These are phyloP conservation scores for Rutidosis leptorrhynchoides DNA, from an alignment of 129 eudicot species.

Conservation along the genomic window DNA sequence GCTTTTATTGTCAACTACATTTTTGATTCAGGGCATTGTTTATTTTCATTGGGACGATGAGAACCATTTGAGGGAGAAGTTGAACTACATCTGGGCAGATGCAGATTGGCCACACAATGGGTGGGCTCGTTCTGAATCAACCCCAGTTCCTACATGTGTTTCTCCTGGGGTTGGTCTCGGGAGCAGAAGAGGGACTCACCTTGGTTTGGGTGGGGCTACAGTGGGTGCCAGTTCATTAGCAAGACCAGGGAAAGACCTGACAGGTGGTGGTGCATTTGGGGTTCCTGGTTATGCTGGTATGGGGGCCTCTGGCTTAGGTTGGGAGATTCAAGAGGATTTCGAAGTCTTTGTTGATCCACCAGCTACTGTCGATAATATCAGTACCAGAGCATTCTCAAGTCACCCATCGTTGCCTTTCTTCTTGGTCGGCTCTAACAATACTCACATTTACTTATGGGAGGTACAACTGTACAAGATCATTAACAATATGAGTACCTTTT, in stretches of 20 bases:
- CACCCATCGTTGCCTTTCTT: conserved; percentile 96
- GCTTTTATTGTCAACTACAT: too few relatives aligned
- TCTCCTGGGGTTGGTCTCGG: conserved; percentile 90
- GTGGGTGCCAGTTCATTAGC: conserved; percentile 59
- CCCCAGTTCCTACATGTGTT: conserved; percentile 81
- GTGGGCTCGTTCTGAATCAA: conserved; percentile 86
- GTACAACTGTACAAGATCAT: too few relatives aligned
- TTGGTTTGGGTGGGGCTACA: conserved; percentile 92
- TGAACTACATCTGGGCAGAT: conserved; percentile 75
- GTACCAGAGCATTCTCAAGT: conserved; percentile 69
- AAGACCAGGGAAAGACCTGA: too few relatives aligned
- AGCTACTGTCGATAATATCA: conserved; percentile 70
- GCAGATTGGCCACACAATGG: conserved; percentile 97
- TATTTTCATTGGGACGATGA: conserved; percentile 71
- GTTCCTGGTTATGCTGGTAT: too few relatives aligned
- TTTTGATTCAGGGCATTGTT: conserved; percentile 62
- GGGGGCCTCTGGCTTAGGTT: conserved; percentile 65
- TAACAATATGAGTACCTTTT: too few relatives aligned
- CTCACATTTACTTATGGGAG: conserved; percentile 93
- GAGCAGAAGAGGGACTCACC: conserved; percentile 69
- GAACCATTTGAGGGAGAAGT: conserved; percentile 33
- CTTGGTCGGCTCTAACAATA: conserved; percentile 95
- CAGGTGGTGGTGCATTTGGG: too few relatives aligned
- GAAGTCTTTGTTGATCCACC: conserved; percentile 87
- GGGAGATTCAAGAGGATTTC: conserved; percentile 84